Conservation (phyloP, 2,329 filamentous ascomycete species). For the Trichoderma simmonsii region DNA sequence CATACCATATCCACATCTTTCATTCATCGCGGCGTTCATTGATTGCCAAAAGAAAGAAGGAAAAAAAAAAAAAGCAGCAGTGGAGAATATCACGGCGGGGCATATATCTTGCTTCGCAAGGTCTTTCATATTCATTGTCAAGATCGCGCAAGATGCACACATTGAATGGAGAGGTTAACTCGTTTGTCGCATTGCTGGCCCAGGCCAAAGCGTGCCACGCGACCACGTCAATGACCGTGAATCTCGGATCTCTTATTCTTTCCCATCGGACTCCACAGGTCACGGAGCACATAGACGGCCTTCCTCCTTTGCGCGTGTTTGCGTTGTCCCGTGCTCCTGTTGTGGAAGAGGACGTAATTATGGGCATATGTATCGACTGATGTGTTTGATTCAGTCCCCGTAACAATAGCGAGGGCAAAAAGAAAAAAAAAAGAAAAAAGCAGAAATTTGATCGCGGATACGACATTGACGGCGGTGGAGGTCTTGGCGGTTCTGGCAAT, state of each 20-base stretch:
- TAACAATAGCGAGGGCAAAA: background rate
- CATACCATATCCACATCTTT: background rate
- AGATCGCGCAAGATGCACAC: background rate
- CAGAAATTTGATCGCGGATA: background rate
- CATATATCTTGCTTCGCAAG: background rate
- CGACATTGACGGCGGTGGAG: background rate
- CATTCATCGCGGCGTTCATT: background rate
- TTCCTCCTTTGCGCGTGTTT: background rate
- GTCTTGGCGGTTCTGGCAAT: background rate
- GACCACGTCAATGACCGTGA: background rate
- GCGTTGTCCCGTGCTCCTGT: background rate
- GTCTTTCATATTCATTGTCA: background rate
- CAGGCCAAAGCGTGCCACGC: background rate
- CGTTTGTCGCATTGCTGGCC: background rate
- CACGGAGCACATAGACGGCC: background rate
- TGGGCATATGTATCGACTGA: background rate
- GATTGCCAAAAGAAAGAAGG: background rate
- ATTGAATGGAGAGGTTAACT: background rate
- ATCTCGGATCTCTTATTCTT: background rate
- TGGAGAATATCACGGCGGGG: constrained; percentile 10
- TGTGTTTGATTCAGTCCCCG: background rate
- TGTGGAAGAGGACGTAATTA: background rate
- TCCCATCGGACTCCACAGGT: background rate
- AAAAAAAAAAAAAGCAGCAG: background rate
- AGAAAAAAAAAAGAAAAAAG: no score